Conservation (phyloP, 1,284 basidiomycete species). For the Pisolithus thermaeus region DNA sequence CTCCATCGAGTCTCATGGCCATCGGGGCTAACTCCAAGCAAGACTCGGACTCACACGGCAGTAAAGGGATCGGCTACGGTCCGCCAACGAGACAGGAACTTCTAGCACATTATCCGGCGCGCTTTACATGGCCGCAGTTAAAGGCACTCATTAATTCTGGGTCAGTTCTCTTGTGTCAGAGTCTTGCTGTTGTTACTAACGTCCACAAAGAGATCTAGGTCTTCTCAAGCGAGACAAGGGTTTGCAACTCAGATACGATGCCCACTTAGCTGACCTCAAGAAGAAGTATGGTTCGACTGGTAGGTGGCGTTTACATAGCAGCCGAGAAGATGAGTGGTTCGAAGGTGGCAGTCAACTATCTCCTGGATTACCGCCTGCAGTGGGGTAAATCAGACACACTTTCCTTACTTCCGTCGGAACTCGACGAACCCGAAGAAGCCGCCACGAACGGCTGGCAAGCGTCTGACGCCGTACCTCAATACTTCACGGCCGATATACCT, state of each 20-base stretch:
- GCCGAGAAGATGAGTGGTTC: not conserved
- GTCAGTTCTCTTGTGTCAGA: slow-evolving; percentile 31
- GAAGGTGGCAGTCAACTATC: slow-evolving; percentile 51
- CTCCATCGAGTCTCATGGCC: slow-evolving; percentile 15
- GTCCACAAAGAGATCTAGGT: slow-evolving; percentile 57
- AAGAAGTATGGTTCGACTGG: slow-evolving; percentile 61
- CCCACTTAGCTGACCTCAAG: slow-evolving; percentile 53
- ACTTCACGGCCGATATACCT: slow-evolving; percentile 62
- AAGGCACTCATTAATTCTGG: slow-evolving; percentile 74
- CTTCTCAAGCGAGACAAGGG: slow-evolving; percentile 66
- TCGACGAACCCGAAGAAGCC: slow-evolving; percentile 25
- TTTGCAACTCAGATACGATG: slow-evolving; percentile 60
- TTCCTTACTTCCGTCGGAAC: slow-evolving; percentile 44
- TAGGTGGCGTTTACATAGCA: slow-evolving; percentile 26
- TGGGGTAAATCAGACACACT: slow-evolving; percentile 67
- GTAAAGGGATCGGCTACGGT: slow-evolving; percentile 30
- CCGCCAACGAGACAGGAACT: slow-evolving; percentile 65
- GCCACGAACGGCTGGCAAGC: slow-evolving; percentile 8
- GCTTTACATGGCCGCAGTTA: slow-evolving; percentile 69
- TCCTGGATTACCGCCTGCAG: slow-evolving; percentile 57
- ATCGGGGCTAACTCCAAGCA: slow-evolving; percentile 12
- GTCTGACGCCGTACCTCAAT: slow-evolving; percentile 34
- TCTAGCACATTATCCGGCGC: slow-evolving; percentile 59
- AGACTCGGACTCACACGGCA: not conserved
- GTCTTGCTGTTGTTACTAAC: slow-evolving; percentile 1